phyloP scores from a whole-genome alignment of 2,329 filamentous ascomycete species.

The Gnomoniopsis sp. region DNA sequence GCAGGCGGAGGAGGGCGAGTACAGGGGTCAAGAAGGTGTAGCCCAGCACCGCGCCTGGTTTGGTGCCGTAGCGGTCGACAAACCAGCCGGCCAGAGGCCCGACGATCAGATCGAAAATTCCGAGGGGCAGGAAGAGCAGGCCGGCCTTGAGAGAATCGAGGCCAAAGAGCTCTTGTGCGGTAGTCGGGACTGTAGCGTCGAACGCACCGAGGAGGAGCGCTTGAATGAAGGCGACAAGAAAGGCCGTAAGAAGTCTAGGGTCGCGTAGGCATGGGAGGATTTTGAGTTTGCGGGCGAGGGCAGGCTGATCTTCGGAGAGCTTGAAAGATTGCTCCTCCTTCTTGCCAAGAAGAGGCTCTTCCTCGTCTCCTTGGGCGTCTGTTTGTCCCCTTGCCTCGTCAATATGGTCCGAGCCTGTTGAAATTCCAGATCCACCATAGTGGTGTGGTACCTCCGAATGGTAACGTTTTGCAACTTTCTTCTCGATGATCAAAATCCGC shows the following conservation, averaged over 20 bases:
- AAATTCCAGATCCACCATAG: conserved; percentile 11
- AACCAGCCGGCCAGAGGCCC: conserved; percentile 32
- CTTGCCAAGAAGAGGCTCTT: conserved; percentile 36
- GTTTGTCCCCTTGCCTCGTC: neutral
- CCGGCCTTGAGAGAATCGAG: conserved; percentile 34
- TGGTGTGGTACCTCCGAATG: conserved; percentile 17
- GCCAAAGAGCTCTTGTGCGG: conserved; percentile 32
- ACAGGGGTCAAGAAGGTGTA: conserved; percentile 17
- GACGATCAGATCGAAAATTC: conserved; percentile 32
- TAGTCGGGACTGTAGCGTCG: conserved; percentile 36
- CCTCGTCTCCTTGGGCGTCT: conserved; percentile 22
- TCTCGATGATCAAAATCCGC: conserved; percentile 60
- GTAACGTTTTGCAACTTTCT: conserved; percentile 49
- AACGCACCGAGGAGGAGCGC: conserved; percentile 35
- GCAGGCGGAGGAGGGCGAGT: conserved; percentile 10
- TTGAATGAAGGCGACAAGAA: conserved; percentile 40
- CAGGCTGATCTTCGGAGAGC: conserved; percentile 36
- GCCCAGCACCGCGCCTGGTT: conserved; percentile 29
- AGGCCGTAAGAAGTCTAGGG: conserved; percentile 36
- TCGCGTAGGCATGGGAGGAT: conserved; percentile 42
- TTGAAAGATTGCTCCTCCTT: conserved; percentile 35
- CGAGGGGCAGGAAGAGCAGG: conserved; percentile 34
- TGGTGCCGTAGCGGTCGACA: conserved; percentile 34
- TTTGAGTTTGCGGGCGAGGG: conserved; percentile 38
- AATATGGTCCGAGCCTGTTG: conserved; percentile 1